Evolutionary conservation across 2,329 filamentous ascomycete species (phyloP), one percentile per base, ranked within the genome.

Genomic region (Cylindrodendrum hubeiense): DNA sequence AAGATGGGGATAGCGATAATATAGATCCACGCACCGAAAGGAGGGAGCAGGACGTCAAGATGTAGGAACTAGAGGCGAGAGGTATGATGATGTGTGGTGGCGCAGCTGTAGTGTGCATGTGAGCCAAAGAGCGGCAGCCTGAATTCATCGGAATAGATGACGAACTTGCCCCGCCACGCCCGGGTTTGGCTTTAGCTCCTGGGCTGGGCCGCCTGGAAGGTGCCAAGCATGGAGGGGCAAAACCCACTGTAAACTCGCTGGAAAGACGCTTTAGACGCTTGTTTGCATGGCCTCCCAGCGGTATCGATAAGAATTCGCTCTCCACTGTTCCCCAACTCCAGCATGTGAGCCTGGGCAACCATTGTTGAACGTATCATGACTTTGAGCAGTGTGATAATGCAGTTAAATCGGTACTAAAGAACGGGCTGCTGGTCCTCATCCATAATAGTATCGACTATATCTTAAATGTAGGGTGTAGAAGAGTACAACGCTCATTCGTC

Each of bases 141-240:
- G 12, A 28, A 50, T 30, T n/a, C 28, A 50, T 50, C 47, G 21
- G 47, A 60, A 69, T 60, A 52, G 70, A 72, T 72, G 70, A 72
- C 70, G 70, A 72, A 70, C 67, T 44, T 72, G 66, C 70, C 70
- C 70, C 70, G 70, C 70, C 70, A 71, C 70, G 9, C 30, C 9
- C 37, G 28, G 28, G 2, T 30, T 30, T 39, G 17, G 37, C 15
- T 17, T n/a, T 39, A 8, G 37, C 37, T 7, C 37, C 28, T 30
- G 28, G 37, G 34, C 34, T 37, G 34, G n/a, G 15, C 37, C 37
- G 37, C 37, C 37, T 39, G 37, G 58, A 53, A 7, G 56, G 64
- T 71, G 69, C 69, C 15, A 17, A 39, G 37, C 28, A 12, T 30
- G 28, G 37, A 39, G 37, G 37, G 37, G 37, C 37, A 39, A 39